Base-by-base conservation (phyloP, 2,329 filamentous ascomycete species). In the Verticillium albo-atrum region DNA sequence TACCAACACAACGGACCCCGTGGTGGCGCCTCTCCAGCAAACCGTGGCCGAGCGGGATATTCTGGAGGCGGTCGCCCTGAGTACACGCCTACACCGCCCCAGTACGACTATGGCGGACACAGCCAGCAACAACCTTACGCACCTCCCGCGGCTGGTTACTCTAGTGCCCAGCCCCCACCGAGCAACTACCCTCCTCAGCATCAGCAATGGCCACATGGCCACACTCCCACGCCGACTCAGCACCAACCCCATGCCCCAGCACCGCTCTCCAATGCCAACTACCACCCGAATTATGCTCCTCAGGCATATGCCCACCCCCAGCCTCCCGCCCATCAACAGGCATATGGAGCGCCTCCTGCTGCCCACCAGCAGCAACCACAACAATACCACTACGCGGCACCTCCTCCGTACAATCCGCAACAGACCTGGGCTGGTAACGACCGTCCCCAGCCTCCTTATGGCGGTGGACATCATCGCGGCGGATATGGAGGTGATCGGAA, bases 281-380 rank as follows among this genome's bases (percentile, higher is more conserved):
- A 86, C 66, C 83, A 85, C 64, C 82, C 82, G 34, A 84, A 82
- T 70, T 87, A 85, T 67, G 78, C 82, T 42, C 79, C 80, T 47
- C 85, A 86, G 65, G 70, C 76, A 9, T 87, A 85, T 60, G 71
- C 71, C 32, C 68, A 72, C 52, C 59, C 75, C 26, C 65, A 65
- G 5, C 65, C 62, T 47, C 68, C 67, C 34, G 58, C 74, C 14
- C 80, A 80, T 61, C 78, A 78, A 57, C 73, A 77, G 37, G 70
- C 75, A 15, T 82, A 82, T 62, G 71, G 71, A 14, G 69, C 75
- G 51, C 72, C 75, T 28, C 51, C 51, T 17, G 6, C 25, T 28
- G 75, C 75, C 57, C 70, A 71, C 35, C 77, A 76, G 53, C 64
- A 65, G 17, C 66, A 69, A 51, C 69, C 71, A 35, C 77, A 77